phyloP scores from a whole-genome alignment of 768 basidiomycete species.

The Postia placenta region DNA sequence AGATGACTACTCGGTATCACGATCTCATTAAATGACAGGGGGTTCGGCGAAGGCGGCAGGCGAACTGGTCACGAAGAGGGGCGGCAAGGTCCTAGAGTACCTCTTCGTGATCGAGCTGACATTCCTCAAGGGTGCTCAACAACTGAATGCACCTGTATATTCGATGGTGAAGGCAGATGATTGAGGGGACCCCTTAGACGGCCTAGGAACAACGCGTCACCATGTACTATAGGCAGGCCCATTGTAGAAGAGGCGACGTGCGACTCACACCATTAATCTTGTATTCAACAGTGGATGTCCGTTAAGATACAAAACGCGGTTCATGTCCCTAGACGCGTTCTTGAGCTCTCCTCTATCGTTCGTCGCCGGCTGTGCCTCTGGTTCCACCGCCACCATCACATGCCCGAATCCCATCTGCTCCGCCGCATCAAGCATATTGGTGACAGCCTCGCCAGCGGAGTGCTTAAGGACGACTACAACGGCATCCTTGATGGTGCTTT shows the following conservation, averaged over 20 bases:
- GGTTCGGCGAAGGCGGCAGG: constrained; percentile 94
- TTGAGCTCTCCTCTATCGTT: constrained; percentile 14
- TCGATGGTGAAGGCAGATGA: constrained; percentile 80
- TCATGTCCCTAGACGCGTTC: constrained; percentile 26
- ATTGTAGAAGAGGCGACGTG: neutral
- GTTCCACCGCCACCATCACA: constrained; percentile 46
- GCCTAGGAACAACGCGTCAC: neutral
- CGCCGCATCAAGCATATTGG: constrained; percentile 48
- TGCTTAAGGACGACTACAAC: constrained; percentile 54
- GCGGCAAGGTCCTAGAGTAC: constrained; percentile 86
- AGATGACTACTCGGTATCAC: neutral
- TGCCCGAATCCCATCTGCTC: constrained; percentile 41
- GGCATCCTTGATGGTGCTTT: constrained; percentile 46
- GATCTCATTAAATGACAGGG: constrained; percentile 37
- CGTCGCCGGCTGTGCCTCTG: constrained; percentile 7
- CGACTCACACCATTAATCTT: constrained; percentile 34
- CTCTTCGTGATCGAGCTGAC: constrained; percentile 86
- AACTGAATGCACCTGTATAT: constrained; percentile 84
- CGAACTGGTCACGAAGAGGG: constrained; percentile 75
- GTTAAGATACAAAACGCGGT: constrained; percentile 67
- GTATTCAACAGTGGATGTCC: constrained; percentile 75
- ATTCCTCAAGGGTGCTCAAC: constrained; percentile 67
- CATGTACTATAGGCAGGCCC: neutral
- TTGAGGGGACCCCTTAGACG: constrained; percentile 21
- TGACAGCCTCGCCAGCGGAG: constrained; percentile 45